Evolutionary conservation across 2,329 filamentous ascomycete genomes (phyloP), one percentile per base, ranked within the genome.

Genomic region (Boeremia exigua): DNA sequence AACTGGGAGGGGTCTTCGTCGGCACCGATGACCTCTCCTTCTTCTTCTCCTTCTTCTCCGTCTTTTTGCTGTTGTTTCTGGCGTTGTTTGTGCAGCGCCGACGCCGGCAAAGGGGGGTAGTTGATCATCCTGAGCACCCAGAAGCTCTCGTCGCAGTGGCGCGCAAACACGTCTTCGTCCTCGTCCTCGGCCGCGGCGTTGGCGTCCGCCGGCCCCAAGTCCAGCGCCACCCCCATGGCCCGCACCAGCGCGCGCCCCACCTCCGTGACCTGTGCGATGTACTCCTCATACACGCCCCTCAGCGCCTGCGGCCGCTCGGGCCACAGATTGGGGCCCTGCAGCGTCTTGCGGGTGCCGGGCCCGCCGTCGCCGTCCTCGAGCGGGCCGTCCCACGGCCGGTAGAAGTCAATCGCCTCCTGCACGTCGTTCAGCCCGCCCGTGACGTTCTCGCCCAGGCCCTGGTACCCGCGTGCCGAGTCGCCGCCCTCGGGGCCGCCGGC

Each of bases 271-370:
- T 59, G 44, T 10, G 54, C 44, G 1, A 77, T 66, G 39, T 78
- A 71, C 50, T 62, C 54, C 55, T 66, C 66, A 52, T 78, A 78
- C 8, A 69, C 58, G 0, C 48, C 14, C 19, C 67, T 66, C 7
- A 77, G 36, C n/a, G n/a, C 67, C 62, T 5, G 11, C 3, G 0
- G 73, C 2, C 71, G 33, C 19, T 65, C 44, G 0, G 79, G 79
- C 76, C 78, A 82, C 36, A 78, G 66, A 59, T 81, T 81, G 5
- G 58, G 62, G 0, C 80, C 79, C 30, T 75, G 69, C 3, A 81
- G 61, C 2, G 73, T 72, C 51, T 68, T 68, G 11, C 66, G 60
- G 3, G 61, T 67, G 1, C 62, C 60, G 0, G 54, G 48, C 12
- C 64, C 63, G 2, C 66, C 59, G 3, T 59, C 56, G 17, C 63